Conservation (phyloP, 352 stramenopile genomes). For the Pythium chondricola region DNA sequence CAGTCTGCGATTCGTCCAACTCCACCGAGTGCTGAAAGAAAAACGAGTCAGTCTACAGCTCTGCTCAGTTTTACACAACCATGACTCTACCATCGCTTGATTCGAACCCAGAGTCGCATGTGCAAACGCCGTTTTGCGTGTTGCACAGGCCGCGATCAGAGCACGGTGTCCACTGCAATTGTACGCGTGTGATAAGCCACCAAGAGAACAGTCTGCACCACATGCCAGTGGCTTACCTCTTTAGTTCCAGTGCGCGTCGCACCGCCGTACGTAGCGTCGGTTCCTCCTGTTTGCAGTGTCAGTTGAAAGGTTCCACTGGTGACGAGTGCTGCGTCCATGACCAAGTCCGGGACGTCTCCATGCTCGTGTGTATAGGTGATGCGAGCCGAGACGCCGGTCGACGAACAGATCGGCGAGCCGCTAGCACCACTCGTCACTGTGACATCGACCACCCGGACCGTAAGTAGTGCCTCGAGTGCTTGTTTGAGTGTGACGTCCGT, state of each 20-base stretch:
- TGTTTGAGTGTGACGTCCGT: conserved; percentile 35
- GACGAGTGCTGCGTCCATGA: conserved; percentile 23
- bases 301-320: conserved; percentile 27
- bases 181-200: neutral
- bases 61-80: conserved; percentile 3
- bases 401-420: conserved; percentile 33
- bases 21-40: conserved; percentile 11
- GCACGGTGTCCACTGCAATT: conserved; percentile 51
- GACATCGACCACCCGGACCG: conserved; percentile 45
- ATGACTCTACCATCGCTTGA: conserved; percentile 40
- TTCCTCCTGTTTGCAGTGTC: conserved; percentile 35
- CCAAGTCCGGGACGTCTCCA: conserved; percentile 46
- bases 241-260: conserved; percentile 47
- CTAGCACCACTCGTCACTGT: conserved; percentile 32
- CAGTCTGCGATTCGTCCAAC: conserved; percentile 22
- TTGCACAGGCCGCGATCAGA: conserved; percentile 56
- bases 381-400: conserved; percentile 42
- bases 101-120: conserved; percentile 39
- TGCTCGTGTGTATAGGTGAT: conserved; percentile 71
- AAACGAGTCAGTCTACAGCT: neutral
- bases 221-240: conserved; percentile 27
- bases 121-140: conserved; percentile 35
- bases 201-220: neutral
- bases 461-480: conserved; percentile 42
- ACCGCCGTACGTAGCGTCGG: conserved; percentile 25